Evolutionary conservation across 202 grass and related monocot genomes (phyloP).

Genomic region (Panicum virgatum): DNA sequence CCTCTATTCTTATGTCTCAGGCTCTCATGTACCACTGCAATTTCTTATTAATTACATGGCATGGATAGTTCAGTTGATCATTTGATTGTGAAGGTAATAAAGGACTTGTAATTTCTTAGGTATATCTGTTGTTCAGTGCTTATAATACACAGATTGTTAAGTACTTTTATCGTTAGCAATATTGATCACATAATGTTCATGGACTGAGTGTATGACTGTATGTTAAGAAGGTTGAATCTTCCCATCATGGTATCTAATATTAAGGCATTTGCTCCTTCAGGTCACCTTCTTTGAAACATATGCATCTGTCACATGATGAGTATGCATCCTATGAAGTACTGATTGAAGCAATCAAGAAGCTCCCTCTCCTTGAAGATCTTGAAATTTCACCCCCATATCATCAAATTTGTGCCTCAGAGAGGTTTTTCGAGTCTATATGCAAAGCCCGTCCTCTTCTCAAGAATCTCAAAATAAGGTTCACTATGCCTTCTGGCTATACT

Average conservation of each 20-base stretch:
- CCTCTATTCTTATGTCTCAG: background rate
- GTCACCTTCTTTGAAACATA: background rate
- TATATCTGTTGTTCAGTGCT: background rate
- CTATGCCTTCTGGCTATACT: background rate
- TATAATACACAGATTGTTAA: background rate
- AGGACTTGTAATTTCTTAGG: background rate
- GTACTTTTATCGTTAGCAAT: background rate
- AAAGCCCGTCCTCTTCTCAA: background rate
- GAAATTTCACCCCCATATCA: background rate
- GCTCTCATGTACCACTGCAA: background rate
- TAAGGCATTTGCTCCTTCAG: background rate
- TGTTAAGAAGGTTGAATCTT: background rate
- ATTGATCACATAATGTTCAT: background rate
- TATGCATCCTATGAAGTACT: background rate
- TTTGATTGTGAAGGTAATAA: background rate
- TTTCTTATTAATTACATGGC: background rate
- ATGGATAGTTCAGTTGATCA: background rate
- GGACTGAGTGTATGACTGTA: too few species aligned
- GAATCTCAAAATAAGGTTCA: slow-evolving; percentile 11
- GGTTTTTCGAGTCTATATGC: background rate
- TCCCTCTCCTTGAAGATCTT: slow-evolving; percentile 15
- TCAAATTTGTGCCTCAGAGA: background rate
- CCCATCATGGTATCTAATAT: background rate
- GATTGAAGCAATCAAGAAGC: background rate
- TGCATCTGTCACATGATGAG: background rate